Base-by-base conservation (phyloP, 352 stramenopile genomes). In the Phytophthora cactorum region DNA sequence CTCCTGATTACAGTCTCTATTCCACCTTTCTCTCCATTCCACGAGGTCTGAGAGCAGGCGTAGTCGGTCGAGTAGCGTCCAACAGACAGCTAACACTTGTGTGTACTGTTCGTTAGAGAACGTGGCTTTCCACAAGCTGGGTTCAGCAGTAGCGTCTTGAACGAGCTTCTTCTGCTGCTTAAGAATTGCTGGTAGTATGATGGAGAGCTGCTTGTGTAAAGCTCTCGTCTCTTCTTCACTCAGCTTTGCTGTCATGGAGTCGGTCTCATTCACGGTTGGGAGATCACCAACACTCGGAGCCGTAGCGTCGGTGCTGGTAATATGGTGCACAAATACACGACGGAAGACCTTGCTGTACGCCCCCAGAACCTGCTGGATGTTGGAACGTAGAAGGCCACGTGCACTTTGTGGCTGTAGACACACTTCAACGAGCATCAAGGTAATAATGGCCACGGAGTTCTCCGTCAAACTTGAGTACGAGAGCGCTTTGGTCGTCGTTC, bases 401-500 rank as follows among this genome's bases (percentile, higher is more conserved):
- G 85, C 81, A 34, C 82, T 91, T 34, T 82, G 65, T 6, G 85
- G 85, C 0, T 78, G 62, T 10, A 90, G 52, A 22, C 66, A 57
- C 5, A 76, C 64, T 54, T 93, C 85, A 2, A 90, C 70, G 5
- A 91, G 43, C 63, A 91, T 84, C 5, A 91, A 68, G 27, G 89
- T 82, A 22, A 91, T 50, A 62, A 92, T 89, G n/a, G 78, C 84
- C 38, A 91, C 60, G 39, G 80, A 82, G 46, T 88, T 92, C 52
- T 90, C 72, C 0, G 84, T 87, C 45, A 92, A 49, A 32, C 68
- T 88, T 9, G 82, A 84, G 63, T 92, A 91, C 46, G 84, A 85
- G 1, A 86, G 49, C 5, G 60, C 28, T 50, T 41, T 68, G 34
- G 27, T 60, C 14, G 38, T 59, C 29, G 50, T 68, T 43, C 78